These are phyloP conservation scores for Plantago major DNA, from an alignment of 257 asterid genomes.

Conservation along the genomic window DNA sequence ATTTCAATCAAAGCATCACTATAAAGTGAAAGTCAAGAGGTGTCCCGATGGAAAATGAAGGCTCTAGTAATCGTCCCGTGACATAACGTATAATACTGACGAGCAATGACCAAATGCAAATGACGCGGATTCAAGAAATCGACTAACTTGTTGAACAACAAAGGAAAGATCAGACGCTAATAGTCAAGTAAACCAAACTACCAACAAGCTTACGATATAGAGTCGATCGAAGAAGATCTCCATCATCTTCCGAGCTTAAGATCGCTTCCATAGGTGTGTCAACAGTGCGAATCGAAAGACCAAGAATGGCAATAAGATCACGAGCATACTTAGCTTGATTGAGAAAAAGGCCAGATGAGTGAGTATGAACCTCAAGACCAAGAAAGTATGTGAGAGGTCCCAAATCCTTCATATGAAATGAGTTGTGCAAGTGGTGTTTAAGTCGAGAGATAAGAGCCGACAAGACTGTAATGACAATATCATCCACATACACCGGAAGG, in stretches of 20 bases:
- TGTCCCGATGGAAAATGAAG: background rate
- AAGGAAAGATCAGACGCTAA: background rate
- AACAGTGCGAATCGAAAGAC: too few relatives aligned
- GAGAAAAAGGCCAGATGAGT: too few relatives aligned
- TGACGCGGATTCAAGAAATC: background rate
- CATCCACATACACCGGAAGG: background rate
- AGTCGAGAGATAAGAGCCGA: too few relatives aligned
- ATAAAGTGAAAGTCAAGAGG: background rate
- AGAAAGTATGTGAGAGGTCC: too few relatives aligned
- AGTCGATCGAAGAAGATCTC: background rate
- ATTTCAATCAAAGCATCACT: background rate
- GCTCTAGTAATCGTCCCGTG: background rate
- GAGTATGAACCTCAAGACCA: too few relatives aligned
- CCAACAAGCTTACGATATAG: background rate
- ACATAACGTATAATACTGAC: background rate
- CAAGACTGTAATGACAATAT: background rate
- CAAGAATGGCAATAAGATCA: too few relatives aligned
- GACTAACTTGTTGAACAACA: background rate
- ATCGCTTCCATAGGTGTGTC: too few relatives aligned
- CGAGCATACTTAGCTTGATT: too few relatives aligned
- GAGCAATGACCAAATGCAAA: background rate
- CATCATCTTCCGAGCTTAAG: too few relatives aligned
- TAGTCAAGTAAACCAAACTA: background rate
- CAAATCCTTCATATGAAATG: conserved; percentile 2
- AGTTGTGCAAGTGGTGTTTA: background rate